Base-by-base conservation (phyloP, 2,329 filamentous ascomycete genomes). In the Penicillium decumbens region DNA sequence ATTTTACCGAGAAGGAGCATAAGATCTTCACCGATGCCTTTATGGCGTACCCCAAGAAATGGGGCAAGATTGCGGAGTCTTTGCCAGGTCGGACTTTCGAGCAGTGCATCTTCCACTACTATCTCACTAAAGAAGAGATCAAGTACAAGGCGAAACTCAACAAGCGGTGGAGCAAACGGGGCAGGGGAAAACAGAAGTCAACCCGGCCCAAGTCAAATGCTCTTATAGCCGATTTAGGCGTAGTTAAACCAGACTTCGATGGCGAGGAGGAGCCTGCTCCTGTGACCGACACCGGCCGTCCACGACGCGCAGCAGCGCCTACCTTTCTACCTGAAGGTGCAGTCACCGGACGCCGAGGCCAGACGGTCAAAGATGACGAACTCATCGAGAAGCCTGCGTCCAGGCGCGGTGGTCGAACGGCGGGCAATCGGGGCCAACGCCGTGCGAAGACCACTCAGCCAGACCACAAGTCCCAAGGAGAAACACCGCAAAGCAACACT, bases 51-150 rank as follows among this genome's bases (percentile, higher is more conserved):
- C 75, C 75, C 2, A 78, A 78, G 65, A 75, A 73, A 64, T 78
- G 75, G 72, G 74, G 75, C 20, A 75, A 75, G 55, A 78, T 78
- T 51, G 75, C 75, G 3, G 72, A 75, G 43, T 64, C 67, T 23
- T 56, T 77, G 24, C 72, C 74, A 30, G 72, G 70, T 10, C 71
- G 75, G 20, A 68, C 69, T 32, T 77, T 73, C 62, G 69, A 74
- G 55, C 69, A 77, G 47, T 78, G 75, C 52, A 76, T 78, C 43
- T 60, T 72, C 45, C 75, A 78, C 55, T 78, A 78, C 54, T 78
- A 78, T 54, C 61, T 75, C 47, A 78, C 75, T 3, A 78, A 78
- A 55, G 69, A 72, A 49, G 70, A 75, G 40, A 72, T 73, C 45
- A 75, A 75, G 42, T 77, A 77, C 61, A 77, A 77, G 56, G 74